Evolutionary conservation across 176 grass and related monocot genomes (phyloP).

Genomic region (Oryza coarctata): DNA sequence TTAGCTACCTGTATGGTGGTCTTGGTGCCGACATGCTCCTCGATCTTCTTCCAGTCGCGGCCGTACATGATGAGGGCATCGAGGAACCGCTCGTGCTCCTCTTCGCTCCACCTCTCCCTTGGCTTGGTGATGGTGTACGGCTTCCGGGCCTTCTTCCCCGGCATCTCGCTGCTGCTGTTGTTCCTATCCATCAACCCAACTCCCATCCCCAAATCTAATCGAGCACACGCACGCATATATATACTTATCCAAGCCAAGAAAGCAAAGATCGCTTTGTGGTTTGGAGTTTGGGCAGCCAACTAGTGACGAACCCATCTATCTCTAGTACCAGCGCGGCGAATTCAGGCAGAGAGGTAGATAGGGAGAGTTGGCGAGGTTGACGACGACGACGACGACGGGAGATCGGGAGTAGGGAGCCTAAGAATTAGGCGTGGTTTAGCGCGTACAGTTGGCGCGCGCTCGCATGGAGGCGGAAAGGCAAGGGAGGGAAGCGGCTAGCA

Average conservation of each 20-base stretch:
- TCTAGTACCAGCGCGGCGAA: not conserved
- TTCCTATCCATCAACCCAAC: not conserved
- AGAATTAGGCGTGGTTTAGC: conserved; percentile 25
- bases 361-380: too few relatives aligned
- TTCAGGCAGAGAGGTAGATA: too few relatives aligned
- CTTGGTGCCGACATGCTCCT: conserved; percentile 89
- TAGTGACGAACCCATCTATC: not conserved
- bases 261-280: not conserved
- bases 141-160: conserved; percentile 73
- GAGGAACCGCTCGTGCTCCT: conserved; percentile 94
- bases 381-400: too few relatives aligned
- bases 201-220: not conserved
- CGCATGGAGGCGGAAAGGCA: conserved; percentile 34
- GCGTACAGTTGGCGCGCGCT: conserved; percentile 32
- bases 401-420: not conserved
- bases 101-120: conserved; percentile 59
- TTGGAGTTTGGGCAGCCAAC: not conserved
- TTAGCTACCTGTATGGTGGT: conserved; percentile 62
- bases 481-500: not conserved
- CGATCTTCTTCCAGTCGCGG: conserved; percentile 96
- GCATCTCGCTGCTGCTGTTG: not conserved
- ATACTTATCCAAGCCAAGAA: not conserved
- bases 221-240: not conserved
- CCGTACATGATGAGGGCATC: conserved; percentile 84
- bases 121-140: conserved; percentile 86